These are phyloP conservation scores for Neospermospora avenae DNA, from an alignment of 2,329 filamentous ascomycete genomes.

Conservation along the genomic window DNA sequence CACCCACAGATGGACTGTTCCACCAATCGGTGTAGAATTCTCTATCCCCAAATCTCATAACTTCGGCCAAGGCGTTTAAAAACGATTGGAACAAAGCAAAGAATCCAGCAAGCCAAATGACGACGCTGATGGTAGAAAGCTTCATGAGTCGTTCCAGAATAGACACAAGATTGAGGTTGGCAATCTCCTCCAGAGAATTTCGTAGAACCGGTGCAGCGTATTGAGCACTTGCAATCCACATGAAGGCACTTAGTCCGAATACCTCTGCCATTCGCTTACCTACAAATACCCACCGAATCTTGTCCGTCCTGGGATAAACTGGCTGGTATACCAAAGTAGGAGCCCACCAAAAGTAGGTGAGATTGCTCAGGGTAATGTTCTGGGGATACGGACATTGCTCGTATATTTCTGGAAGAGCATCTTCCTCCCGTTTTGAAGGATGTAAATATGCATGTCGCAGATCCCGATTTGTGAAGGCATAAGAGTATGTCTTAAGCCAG, in stretches of 20 bases:
- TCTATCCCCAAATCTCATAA: slow-evolving; percentile 86
- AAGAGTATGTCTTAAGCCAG: slow-evolving; percentile 93
- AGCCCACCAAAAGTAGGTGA: slow-evolving; percentile 97
- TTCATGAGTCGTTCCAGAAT: slow-evolving; percentile 92
- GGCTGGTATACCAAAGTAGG: slow-evolving; percentile 96
- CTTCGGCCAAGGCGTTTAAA: slow-evolving; percentile 85
- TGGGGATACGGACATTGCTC: slow-evolving; percentile 78
- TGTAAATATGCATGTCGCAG: slow-evolving; percentile 87
- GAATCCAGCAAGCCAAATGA: slow-evolving; percentile 97
- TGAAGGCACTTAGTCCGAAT: slow-evolving; percentile 75
- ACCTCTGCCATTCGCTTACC: slow-evolving; percentile 77
- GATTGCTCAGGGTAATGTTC: slow-evolving; percentile 85
- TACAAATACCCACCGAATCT: slow-evolving; percentile 85
- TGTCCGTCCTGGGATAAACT: slow-evolving; percentile 81
- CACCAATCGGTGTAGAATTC: slow-evolving; percentile 98
- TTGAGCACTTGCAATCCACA: slow-evolving; percentile 93
- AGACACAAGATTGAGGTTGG: slow-evolving; percentile 71
- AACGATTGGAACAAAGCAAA: slow-evolving; percentile 94
- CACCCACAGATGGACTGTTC: slow-evolving; percentile 83
- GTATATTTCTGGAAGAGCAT: slow-evolving; percentile 78
- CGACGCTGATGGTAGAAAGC: slow-evolving; percentile 87
- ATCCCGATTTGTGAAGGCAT: slow-evolving; percentile 94
- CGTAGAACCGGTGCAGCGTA: slow-evolving; percentile 87
- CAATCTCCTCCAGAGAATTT: slow-evolving; percentile 88
- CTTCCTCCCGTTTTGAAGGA: slow-evolving; percentile 62